These are phyloP conservation scores for Phlegmacium glaucopus DNA, from an alignment of 768 basidiomycete species.

Conservation along the genomic window DNA sequence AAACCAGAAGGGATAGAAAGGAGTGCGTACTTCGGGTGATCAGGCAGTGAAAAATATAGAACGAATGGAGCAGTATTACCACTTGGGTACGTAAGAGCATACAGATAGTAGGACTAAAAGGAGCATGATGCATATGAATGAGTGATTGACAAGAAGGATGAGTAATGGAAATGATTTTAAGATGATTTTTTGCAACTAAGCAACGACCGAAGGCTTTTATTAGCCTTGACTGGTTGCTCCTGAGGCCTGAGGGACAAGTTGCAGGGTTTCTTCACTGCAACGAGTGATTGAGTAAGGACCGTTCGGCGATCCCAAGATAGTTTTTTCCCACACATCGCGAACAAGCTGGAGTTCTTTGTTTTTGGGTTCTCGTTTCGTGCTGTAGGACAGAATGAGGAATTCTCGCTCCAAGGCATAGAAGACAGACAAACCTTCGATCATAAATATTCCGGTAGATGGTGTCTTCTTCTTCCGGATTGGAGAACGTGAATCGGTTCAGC, in stretches of 20 bases:
- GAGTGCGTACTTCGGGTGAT: too few species aligned
- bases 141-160: not conserved
- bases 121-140: not conserved
- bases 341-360: not conserved
- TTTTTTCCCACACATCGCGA: not conserved
- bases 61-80: too few species aligned
- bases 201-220: not conserved
- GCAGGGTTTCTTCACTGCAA: too few species aligned
- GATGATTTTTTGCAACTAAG: not conserved
- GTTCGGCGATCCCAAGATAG: not conserved
- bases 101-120: not conserved
- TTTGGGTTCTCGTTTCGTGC: too few species aligned
- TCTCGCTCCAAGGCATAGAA: too few species aligned
- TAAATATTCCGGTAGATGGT: not conserved
- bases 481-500: slow-evolving; percentile 8
- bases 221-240: not conserved
- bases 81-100: not conserved
- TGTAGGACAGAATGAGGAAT: too few species aligned
- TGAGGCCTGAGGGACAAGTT: not conserved
- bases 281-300: too few species aligned
- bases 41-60: too few species aligned
- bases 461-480: not conserved
- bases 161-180: not conserved
- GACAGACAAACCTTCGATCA: slow-evolving; percentile 1
- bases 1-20: too few species aligned